Evolutionary conservation across 495 filamentous ascomycete genomes (phyloP), one percentile per base, ranked within the genome.

Genomic region (Tuber indicum): DNA sequence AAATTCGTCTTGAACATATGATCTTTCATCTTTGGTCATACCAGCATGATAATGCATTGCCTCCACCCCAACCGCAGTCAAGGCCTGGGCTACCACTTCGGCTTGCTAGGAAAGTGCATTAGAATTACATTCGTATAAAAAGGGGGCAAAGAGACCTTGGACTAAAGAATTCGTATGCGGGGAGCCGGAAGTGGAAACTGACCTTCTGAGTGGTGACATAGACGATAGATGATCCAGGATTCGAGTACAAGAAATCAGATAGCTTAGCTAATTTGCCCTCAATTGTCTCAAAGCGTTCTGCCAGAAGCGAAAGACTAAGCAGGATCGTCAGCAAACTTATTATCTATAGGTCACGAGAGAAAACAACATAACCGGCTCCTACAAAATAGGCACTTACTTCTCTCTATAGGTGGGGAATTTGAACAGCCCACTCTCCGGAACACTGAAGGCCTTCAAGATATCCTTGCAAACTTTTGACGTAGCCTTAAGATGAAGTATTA

Each of bases 371-470:
- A 17, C 32, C n/a, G 17, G 58, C 23, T 46, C 23, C 32, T 9
- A 12, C 10, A 26, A 14, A 41, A 69, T 26, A 17, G 69, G 36
- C 32, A 45, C 83, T 39, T 17, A 84, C 78, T 91, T 91, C 10
- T 87, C 83, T 23, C 89, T 84, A 79, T 90, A 91, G 2, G 87
- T 88, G 5, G 89, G 86, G 5, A 88, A 89, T 43, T 86, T 85
- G 79, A 90, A 91, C 8, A 90, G 77, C 9, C 85, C 86, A 12
- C 84, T 84, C 66, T 86, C 75, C 7, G 82, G 75, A 70, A 91
- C 88, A 41, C 86, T 78, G 76, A 91, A 91, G 1, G 85, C 85
- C 36, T 79, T 81, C 73, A 87, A 86, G 41, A 90, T 87, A 76
- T 91, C 89, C 10, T 86, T 82, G 14, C 86, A 85, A 58, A 90